A percentile compares a stretch with the other conserved stretches of the same genome.
These are phyloP conservation scores for Immersiella caudata DNA, from an alignment of 495 filamentous ascomycete genomes.

Conservation along the genomic window DNA sequence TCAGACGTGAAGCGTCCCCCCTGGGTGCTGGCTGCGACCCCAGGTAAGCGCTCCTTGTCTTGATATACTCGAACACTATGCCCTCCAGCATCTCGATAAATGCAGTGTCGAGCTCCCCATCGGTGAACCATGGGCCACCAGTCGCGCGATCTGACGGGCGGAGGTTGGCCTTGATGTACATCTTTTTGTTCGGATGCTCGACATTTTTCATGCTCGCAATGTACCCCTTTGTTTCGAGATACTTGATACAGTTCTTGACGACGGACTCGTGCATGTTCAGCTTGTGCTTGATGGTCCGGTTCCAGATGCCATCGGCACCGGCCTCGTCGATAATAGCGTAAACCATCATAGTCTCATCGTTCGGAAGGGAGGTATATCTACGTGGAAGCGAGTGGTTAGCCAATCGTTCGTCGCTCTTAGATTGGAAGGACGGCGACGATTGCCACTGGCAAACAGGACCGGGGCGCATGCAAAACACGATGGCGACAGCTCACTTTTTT, in stretches of 20 bases:
- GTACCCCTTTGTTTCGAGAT: slow-evolving; percentile 65
- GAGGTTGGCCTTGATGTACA: slow-evolving; percentile 79
- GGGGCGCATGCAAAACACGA: background rate
- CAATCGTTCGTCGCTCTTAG: background rate
- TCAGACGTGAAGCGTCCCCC: slow-evolving; percentile 23
- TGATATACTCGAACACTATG: slow-evolving; percentile 71
- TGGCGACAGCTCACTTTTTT: slow-evolving; percentile 59
- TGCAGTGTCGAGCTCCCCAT: slow-evolving; percentile 74
- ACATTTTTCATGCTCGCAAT: slow-evolving; percentile 63
- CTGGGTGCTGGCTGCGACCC: slow-evolving; percentile 36
- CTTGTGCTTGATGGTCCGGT: slow-evolving; percentile 71
- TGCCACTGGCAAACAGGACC: too few relatives aligned
- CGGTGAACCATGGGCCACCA: slow-evolving; percentile 91
- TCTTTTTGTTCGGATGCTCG: slow-evolving; percentile 68
- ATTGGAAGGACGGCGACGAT: too few relatives aligned
- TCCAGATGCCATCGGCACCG: slow-evolving; percentile 83
- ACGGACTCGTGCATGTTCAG: slow-evolving; percentile 78
- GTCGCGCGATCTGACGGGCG: slow-evolving; percentile 84
- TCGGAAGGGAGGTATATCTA: slow-evolving; percentile 66
- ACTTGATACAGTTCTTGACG: slow-evolving; percentile 74
- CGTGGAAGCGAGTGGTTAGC: background rate
- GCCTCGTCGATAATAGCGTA: slow-evolving; percentile 84
- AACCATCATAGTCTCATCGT: slow-evolving; percentile 73
- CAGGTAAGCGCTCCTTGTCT: slow-evolving; percentile 66
- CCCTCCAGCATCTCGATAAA: slow-evolving; percentile 75